Percentiles rank a stretch among this genome's conserved stretches.
phyloP scores from a whole-genome alignment of 305 asterid genomes.

The Coffea humblotiana region DNA sequence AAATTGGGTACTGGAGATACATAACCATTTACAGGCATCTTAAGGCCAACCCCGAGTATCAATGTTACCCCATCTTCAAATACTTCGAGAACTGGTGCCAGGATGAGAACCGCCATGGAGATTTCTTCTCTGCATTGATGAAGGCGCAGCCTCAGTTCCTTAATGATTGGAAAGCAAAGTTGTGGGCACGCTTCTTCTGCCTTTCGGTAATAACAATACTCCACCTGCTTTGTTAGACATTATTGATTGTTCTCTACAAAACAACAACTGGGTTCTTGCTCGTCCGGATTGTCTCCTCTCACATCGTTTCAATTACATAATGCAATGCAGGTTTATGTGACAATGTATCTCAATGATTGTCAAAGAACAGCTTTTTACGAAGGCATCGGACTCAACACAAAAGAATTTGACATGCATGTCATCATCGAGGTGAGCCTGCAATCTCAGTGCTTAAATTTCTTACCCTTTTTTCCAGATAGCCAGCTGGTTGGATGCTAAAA shows the following conservation, averaged over 20 bases:
- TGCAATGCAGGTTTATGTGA: conserved; percentile 86
- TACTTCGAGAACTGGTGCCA: conserved; percentile 99
- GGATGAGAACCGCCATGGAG: conserved; percentile 99
- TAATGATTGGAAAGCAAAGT: conserved; percentile 99
- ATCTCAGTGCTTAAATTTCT: background rate
- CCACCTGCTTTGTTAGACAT: background rate
- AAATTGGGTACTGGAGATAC: conserved; percentile 99
- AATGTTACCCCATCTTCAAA: conserved; percentile 95
- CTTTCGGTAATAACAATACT: conserved; percentile 57
- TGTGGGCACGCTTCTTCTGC: conserved; percentile 99
- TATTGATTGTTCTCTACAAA: background rate
- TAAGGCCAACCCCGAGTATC: conserved; percentile 86
- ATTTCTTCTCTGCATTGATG: conserved; percentile 98
- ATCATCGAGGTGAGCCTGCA: conserved; percentile 73
- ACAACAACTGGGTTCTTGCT: background rate
- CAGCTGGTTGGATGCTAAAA: too few relatives aligned
- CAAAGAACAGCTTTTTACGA: conserved; percentile 91
- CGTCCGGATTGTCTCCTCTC: background rate
- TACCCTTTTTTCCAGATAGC: background rate
- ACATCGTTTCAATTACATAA: background rate
- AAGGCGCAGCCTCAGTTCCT: conserved; percentile 99
- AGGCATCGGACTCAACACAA: conserved; percentile 92
- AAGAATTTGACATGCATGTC: conserved; percentile 96
- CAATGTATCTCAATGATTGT: conserved; percentile 94
- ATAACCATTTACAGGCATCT: conserved; percentile 96